Base-by-base conservation (phyloP, 441 rosid genomes). In the Populus tomentosa region DNA sequence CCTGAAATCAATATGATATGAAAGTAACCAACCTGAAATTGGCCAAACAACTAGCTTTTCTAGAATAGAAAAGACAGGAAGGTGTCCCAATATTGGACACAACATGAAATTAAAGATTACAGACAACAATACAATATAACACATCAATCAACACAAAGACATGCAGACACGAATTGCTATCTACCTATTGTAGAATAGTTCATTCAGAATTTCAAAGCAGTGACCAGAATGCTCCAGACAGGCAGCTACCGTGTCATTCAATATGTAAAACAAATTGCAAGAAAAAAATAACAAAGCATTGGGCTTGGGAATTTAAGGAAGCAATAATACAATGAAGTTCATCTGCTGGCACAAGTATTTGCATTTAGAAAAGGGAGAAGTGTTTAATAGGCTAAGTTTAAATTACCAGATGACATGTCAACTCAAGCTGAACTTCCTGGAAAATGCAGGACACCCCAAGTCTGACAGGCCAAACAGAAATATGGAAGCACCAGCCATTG, bases 371-470 rank as follows among this genome's bases (percentile, higher is more conserved):
- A 46, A 46, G 20, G 56, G 20, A 14, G 6, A 46, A 46, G 56
- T 33, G 26, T 21, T 59, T 21, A 66, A 72, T n/a, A n/a, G 16
- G 35, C 21, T 46, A 30, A 32, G 9, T 40, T 35, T n/a, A 24
- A 35, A 74, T 74, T 74, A 74, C 78, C 78, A 36, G 13, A 56
- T 32, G 53, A 53, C 46, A 64, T 8, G 30, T 59, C 11, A 16
- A 63, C 30, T 69, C 70, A 26, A 42, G 73, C 73, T 38, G 67
- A 33, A 26, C n/a, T 74, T 74, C 46, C 66, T 40, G 78, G 35
- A 74, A 69, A 62, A 69, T 36, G 65, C 24, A 50, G 33, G 23
- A 53, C 23, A 74, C 30, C 38, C 53, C 56, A 9, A 1, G 42
- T 46, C 72, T 74, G 46, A 11, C 36, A 21, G 70, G 66, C 32